Evolutionary conservation across 2,329 filamentous ascomycete genomes (phyloP).

Genomic region (Colletotrichum scovillei): DNA sequence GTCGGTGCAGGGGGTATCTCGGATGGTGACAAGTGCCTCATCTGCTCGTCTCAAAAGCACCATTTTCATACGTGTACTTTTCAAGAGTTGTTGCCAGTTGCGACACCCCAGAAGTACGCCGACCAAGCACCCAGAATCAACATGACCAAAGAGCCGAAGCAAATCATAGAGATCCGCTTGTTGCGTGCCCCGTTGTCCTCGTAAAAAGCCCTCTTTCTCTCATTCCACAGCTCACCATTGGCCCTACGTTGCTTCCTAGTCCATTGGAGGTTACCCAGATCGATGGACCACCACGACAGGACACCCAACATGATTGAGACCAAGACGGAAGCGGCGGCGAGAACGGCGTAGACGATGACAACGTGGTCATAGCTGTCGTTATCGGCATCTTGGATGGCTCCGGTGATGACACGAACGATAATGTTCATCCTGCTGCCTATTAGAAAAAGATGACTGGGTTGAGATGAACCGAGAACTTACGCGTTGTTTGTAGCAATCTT

Average conservation of each 20-base stretch:
- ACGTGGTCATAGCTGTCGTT: conserved; percentile 66
- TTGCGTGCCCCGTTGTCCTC: conserved; percentile 50
- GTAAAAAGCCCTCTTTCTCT: conserved; percentile 46
- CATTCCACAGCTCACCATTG: conserved; percentile 54
- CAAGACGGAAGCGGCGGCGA: conserved; percentile 60
- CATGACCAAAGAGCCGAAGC: conserved; percentile 56
- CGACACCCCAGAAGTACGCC: conserved; percentile 71
- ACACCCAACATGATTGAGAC: conserved; percentile 55
- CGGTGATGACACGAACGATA: conserved; percentile 67
- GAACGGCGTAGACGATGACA: conserved; percentile 65
- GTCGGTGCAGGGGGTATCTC: neutral
- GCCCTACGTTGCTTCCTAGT: conserved; percentile 63
- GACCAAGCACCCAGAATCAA: conserved; percentile 63
- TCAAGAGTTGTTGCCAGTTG: conserved; percentile 58
- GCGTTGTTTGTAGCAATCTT: conserved; percentile 72
- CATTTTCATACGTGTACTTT: neutral
- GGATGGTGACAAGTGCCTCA: neutral
- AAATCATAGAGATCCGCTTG: conserved; percentile 51
- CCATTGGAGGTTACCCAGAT: conserved; percentile 65
- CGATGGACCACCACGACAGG: conserved; percentile 48
- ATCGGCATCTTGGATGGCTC: conserved; percentile 68
- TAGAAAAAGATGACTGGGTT: neutral
- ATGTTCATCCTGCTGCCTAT: conserved; percentile 62
- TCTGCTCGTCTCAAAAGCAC: no score
- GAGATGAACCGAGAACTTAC: neutral